Percentiles rank a stretch among this genome's conserved stretches.
phyloP scores from a whole-genome alignment of 768 basidiomycete species.

The Pleurotus eryngii region DNA sequence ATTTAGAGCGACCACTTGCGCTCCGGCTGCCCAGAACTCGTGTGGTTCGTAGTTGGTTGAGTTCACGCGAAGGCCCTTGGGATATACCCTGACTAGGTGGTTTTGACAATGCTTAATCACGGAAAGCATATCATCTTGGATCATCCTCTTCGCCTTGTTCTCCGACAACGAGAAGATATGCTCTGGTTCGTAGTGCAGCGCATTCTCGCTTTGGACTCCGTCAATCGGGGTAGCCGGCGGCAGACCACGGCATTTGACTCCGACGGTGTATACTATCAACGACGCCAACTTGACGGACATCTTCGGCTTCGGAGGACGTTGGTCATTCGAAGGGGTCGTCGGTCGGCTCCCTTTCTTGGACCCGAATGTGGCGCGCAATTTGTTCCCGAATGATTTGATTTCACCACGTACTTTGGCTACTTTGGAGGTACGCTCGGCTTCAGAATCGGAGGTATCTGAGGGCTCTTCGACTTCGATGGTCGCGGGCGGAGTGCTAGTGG shows the following conservation, averaged over 20 bases:
- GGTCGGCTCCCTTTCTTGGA: slow-evolving; percentile 4
- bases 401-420: slow-evolving; percentile 3
- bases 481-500: background rate
- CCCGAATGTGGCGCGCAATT: slow-evolving; percentile 11
- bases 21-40: slow-evolving; percentile 84
- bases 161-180: slow-evolving; percentile 95
- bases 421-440: slow-evolving; percentile 3
- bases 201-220: slow-evolving; percentile 46
- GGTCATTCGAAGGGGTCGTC: background rate
- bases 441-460: slow-evolving; percentile 1
- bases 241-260: slow-evolving; percentile 90
- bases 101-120: slow-evolving; percentile 83
- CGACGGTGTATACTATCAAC: slow-evolving; percentile 90
- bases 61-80: slow-evolving; percentile 74
- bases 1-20: slow-evolving; percentile 90
- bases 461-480: slow-evolving; percentile 12
- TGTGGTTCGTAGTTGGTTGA: slow-evolving; percentile 90
- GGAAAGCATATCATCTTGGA: slow-evolving; percentile 61
- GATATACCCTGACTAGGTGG: slow-evolving; percentile 85
- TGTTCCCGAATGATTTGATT: slow-evolving; percentile 3
- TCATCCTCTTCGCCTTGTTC: slow-evolving; percentile 68
- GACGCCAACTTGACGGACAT: slow-evolving; percentile 75
- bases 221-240: background rate
- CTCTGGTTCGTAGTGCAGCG: slow-evolving; percentile 79
- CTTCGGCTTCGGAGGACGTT: slow-evolving; percentile 30